Conservation (phyloP, 345 rosid genomes). For the Clausena lansium region DNA sequence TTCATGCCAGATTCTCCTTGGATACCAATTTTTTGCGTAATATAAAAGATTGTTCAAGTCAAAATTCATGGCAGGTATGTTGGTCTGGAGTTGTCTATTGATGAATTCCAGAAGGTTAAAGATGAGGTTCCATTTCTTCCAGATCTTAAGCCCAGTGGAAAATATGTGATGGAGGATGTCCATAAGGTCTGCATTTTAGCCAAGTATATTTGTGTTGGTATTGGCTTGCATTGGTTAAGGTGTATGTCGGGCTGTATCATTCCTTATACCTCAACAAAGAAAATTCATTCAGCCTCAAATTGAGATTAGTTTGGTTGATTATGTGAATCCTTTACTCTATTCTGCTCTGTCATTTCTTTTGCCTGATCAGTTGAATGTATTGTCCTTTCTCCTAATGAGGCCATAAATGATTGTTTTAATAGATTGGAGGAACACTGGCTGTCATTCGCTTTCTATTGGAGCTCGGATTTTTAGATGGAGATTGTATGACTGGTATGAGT, state of each 20-base stretch:
- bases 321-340: background rate
- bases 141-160: conserved; percentile 97
- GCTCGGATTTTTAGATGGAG: conserved; percentile 59
- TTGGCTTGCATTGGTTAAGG: background rate
- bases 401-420: conserved; percentile 10
- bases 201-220: background rate
- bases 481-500: conserved; percentile 71
- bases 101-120: conserved; percentile 96
- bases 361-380: background rate
- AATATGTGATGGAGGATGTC: conserved; percentile 95
- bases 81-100: conserved; percentile 80
- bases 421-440: conserved; percentile 86
- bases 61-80: conserved; percentile 71
- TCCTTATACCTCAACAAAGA: background rate
- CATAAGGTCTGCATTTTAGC: conserved; percentile 64
- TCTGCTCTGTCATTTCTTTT: background rate
- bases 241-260: background rate
- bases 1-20: background rate
- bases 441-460: conserved; percentile 68
- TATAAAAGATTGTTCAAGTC: conserved; percentile 21
- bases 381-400: background rate
- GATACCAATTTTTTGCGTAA: conserved; percentile 7
- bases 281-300: conserved; percentile 4
- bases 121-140: conserved; percentile 90
- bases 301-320: background rate